Evolutionary conservation across 2,329 filamentous ascomycete species (phyloP).

Genomic region (Cladosporium sphaerospermum): DNA sequence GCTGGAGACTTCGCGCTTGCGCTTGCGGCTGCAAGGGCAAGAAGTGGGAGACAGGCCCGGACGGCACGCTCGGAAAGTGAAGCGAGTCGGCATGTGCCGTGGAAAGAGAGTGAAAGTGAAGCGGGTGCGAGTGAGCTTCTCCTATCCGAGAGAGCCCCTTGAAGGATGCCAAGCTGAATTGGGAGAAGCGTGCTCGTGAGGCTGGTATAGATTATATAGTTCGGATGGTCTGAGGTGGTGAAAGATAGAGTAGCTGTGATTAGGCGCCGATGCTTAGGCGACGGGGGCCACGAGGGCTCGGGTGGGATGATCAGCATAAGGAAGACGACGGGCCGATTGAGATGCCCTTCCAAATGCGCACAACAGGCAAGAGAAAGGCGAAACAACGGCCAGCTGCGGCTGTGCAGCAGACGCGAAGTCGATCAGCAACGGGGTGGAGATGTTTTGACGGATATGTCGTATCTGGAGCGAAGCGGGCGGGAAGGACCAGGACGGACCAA

Average conservation of each 20-base stretch:
- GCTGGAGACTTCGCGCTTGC: not conserved
- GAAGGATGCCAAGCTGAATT: too few relatives aligned
- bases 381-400: not conserved
- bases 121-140: too few relatives aligned
- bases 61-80: not conserved
- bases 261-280: not conserved
- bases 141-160: too few relatives aligned
- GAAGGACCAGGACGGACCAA: too few relatives aligned
- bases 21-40: not conserved
- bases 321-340: slow-evolving; percentile 1
- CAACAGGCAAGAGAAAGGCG: not conserved
- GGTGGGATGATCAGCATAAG: not conserved
- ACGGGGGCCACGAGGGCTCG: not conserved
- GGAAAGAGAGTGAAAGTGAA: too few relatives aligned
- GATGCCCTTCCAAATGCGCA: not conserved
- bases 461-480: too few relatives aligned
- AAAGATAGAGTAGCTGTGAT: too few relatives aligned
- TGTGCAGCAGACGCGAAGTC: not conserved
- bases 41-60: not conserved
- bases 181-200: too few relatives aligned
- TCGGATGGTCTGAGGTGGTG: too few relatives aligned
- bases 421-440: not conserved
- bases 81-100: slow-evolving; percentile 1
- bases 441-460: too few relatives aligned
- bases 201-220: too few relatives aligned